phyloP scores from a whole-genome alignment of 2,329 filamentous ascomycete genomes.

The Ophiostoma piceae region DNA sequence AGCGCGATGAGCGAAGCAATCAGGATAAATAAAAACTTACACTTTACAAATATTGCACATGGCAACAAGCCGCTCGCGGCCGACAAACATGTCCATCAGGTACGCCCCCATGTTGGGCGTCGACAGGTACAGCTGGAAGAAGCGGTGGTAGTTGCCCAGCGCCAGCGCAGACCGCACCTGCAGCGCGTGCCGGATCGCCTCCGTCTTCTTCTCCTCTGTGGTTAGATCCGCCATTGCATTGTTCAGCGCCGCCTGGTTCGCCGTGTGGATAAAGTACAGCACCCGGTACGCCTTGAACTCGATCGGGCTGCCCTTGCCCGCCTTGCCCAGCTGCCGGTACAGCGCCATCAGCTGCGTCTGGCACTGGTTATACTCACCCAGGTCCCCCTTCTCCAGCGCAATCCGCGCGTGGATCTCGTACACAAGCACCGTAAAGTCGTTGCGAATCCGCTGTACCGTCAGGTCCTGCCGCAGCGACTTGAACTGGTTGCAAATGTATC shows the following conservation, averaged over 20 bases:
- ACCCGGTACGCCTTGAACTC: conserved; percentile 99
- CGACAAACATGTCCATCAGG: conserved; percentile 98
- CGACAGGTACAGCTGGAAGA: conserved; percentile 92
- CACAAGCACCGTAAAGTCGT: conserved; percentile 90
- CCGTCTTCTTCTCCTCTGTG: conserved; percentile 84
- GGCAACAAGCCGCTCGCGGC: conserved; percentile 84
- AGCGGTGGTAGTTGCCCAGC: conserved; percentile 92
- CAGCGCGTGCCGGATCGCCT: conserved; percentile 82
- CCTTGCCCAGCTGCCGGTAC: conserved; percentile 69
- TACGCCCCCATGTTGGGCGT: conserved; percentile 97
- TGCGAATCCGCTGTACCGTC: conserved; percentile 95
- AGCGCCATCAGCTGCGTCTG: conserved; percentile 94
- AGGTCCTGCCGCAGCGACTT: conserved; percentile 97
- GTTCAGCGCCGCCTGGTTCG: conserved; percentile 97
- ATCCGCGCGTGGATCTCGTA: conserved; percentile 98
- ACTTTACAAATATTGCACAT: conserved; percentile 89
- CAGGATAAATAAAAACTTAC: conserved; percentile 53
- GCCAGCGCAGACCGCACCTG: conserved; percentile 86
- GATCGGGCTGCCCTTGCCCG: conserved; percentile 66
- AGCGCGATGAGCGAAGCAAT: not conserved
- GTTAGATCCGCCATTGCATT: conserved; percentile 99
- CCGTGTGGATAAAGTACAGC: conserved; percentile 98
- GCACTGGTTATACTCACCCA: conserved; percentile 99
- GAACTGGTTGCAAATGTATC: conserved; percentile 98
- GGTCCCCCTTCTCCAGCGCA: conserved; percentile 93